Evolutionary conservation across 2,329 filamentous ascomycete species (phyloP), one percentile per base, ranked within the genome.

Genomic region (Penicillium fuscoglaucum): DNA sequence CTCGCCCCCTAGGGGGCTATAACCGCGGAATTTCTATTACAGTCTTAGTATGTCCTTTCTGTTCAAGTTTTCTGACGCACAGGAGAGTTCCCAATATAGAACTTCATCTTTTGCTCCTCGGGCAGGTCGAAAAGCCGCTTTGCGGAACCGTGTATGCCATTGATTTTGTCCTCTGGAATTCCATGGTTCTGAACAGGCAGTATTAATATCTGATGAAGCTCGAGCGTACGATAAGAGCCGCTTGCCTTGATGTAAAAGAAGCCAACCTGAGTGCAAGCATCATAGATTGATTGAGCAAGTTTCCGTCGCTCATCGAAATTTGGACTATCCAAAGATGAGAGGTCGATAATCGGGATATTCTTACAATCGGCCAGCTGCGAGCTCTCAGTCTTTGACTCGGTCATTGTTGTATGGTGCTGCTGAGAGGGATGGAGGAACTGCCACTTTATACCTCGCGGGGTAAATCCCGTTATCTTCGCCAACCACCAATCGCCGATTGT

Each of bases 311-410:
- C 74, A 3, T 70, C 63, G 0, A 74, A 52, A 1, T 67, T 57
- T 2, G 66, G 56, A 52, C 74, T 79, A 63, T 74, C 74, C n/a
- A 80, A 69, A 15, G 65, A 63, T 0, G 77, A 71, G 2, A 80
- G 67, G 60, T 82, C 79, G 49, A 82, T 78, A 39, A 81, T 66
- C 1, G 78, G 77, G 15, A 81, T 76, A 44, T 68, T 63, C 17
- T 67, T 59, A 15, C 66, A 69, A 19, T 63, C 51, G 10, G 58
- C 60, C 1, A 55, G 37, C 29, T 62, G 60, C 3, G 52, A 61
- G 5, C 7, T 44, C 43, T 56, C 43, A 1, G 19, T 29, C 17
- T 45, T 46, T 12, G 31, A 26, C 6, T 55, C 48, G 4, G 12
- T 24, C 55, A 62, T 62, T 35, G 6, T 37, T 28, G 13, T 9